These are phyloP conservation scores for Leptographium lundbergii DNA, from an alignment of 2,329 filamentous ascomycete species.

Conservation along the genomic window DNA sequence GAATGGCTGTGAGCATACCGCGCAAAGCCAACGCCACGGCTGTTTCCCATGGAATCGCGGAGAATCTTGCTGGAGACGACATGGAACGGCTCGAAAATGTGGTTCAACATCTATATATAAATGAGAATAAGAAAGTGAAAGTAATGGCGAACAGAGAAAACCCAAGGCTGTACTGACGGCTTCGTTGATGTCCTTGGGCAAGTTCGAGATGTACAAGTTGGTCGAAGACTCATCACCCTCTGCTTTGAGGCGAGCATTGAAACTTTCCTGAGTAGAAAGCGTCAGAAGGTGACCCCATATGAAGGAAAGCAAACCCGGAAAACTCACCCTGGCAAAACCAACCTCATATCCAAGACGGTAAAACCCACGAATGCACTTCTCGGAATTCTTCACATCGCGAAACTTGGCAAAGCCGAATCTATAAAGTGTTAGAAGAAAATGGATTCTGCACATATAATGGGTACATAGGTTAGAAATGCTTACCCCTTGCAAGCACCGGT, in stretches of 20 bases:
- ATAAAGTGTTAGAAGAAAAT: neutral
- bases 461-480: conserved; percentile 13
- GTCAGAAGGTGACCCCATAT: neutral
- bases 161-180: conserved; percentile 44
- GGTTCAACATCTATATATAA: conserved; percentile 47
- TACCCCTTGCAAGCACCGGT: conserved; percentile 95
- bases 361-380: conserved; percentile 92
- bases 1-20: conserved; percentile 45
- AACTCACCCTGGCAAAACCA: conserved; percentile 77
- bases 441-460: neutral
- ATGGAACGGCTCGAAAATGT: conserved; percentile 66
- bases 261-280: conserved; percentile 62
- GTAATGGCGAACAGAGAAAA: neutral
- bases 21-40: conserved; percentile 93
- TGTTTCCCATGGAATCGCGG: conserved; percentile 80
- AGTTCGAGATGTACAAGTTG: conserved; percentile 95
- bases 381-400: conserved; percentile 72
- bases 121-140: neutral
- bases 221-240: conserved; percentile 82
- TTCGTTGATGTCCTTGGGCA: conserved; percentile 86
- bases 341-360: conserved; percentile 93
- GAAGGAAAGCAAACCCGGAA: too few relatives aligned
- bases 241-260: conserved; percentile 95
- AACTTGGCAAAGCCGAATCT: conserved; percentile 99
- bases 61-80: conserved; percentile 93